Evolutionary conservation across 208 protist genomes (phyloP).

Genomic region (Trypanosoma caninum): DNA sequence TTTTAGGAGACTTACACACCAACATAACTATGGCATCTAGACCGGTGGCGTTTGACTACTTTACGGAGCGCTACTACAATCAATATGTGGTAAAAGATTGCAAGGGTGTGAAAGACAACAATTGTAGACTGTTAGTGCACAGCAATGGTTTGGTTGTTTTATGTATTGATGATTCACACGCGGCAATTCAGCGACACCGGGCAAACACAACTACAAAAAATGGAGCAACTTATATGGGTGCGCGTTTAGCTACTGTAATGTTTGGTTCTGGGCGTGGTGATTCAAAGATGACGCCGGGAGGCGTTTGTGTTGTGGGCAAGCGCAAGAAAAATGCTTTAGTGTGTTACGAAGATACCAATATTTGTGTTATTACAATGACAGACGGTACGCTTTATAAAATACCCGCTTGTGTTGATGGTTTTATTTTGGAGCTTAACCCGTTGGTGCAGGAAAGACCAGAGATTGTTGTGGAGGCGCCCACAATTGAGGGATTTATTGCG

Average conservation of each 20-base stretch:
- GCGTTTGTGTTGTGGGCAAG: conserved; percentile 73
- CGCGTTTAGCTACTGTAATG: conserved; percentile 19
- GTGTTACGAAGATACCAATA: conserved; percentile 74
- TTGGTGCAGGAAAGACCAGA: conserved; percentile 44
- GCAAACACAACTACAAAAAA: neutral
- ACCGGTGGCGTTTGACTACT: conserved; percentile 71
- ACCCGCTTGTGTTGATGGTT: conserved; percentile 77
- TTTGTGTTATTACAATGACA: conserved; percentile 56
- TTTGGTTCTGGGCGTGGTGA: conserved; percentile 52
- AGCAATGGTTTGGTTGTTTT: conserved; percentile 83
- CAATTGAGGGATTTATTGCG: conserved; percentile 67
- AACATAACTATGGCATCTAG: neutral
- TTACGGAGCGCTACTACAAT: conserved; percentile 74
- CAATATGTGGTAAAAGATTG: conserved; percentile 67
- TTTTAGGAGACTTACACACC: no score
- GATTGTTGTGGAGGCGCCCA: conserved; percentile 55
- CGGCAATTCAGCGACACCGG: conserved; percentile 18
- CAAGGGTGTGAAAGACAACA: conserved; percentile 62
- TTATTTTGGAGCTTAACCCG: conserved; percentile 77
- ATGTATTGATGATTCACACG: conserved; percentile 71
- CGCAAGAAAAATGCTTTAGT: conserved; percentile 80
- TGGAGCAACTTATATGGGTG: neutral
- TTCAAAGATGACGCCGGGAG: conserved; percentile 35
- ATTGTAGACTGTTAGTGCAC: conserved; percentile 76
- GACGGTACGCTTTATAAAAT: conserved; percentile 53